Evolutionary conservation across 345 rosid genomes (phyloP), one percentile per base, ranked within the genome.

Genomic region (Mercurialis annua): DNA sequence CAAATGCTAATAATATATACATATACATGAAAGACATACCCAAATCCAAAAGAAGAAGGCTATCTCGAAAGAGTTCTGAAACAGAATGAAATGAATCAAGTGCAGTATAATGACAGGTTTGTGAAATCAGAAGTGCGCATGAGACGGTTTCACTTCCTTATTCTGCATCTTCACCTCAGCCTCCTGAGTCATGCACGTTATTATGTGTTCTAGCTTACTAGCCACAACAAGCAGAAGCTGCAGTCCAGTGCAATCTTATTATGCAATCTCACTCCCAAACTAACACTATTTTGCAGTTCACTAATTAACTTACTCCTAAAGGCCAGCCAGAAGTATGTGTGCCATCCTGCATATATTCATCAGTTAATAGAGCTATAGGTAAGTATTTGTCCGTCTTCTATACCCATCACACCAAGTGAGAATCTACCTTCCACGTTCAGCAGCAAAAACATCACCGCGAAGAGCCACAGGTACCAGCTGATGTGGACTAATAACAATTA

Each of bases 391-490:
- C 48, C 14, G 23, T 16, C 31, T 29, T 11, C 26, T n/a, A 23
- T 57, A 2, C 29, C 30, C 9, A 23, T 14, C 20, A 23, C 8
- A 49, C 30, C 0, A 48, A 50, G n/a, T 6, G 18, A 40, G 49
- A 31, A 40, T 57, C 18, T 77, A 82, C 94, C 98, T 78, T 86
- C 78, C 30, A 93, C 79, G 48, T 93, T 83, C 66, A 90, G 78
- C 69, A 90, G 84, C 82, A 93, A 78, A 74, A 88, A 89, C 48
- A 87, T 44, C 67, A 90, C 88, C 31, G 89, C 86, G 70, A 89
- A 93, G 48, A 89, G 87, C 98, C 97, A 93, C 59, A 90, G 88
- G 73, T 87, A 87, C 92, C 93, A 87, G 55, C 97, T 93, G 34
- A 23, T 61, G 61, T 40, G 38, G 44, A 17, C 47, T 54, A 50